Evolutionary conservation across 2,329 filamentous ascomycete genomes (phyloP).

Genomic region (Fusarium odoratissimum): DNA sequence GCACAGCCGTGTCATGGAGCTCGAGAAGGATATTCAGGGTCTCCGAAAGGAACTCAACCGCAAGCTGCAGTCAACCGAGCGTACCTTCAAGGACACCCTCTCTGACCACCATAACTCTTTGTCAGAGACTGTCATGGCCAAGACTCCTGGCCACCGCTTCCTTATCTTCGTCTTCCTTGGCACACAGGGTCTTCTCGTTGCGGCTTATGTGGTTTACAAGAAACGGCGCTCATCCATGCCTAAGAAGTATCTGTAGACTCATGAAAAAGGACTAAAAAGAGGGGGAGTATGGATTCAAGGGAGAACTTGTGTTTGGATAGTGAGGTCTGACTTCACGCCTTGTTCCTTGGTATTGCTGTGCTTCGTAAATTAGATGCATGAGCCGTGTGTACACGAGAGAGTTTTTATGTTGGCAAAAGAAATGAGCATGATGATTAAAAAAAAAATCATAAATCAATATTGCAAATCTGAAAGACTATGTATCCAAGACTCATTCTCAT

Average conservation of each 20-base stretch:
- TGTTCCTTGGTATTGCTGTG: constrained; percentile 14
- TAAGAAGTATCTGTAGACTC: constrained; percentile 86
- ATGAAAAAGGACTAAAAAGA: constrained; percentile 12
- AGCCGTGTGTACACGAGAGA: constrained; percentile 34
- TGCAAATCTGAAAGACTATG: neutral
- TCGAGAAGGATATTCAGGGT: constrained; percentile 69
- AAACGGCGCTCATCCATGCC: constrained; percentile 77
- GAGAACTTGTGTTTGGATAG: constrained; percentile 23
- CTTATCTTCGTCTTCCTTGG: constrained; percentile 78
- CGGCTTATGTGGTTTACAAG: constrained; percentile 82
- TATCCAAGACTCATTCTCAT: constrained; percentile 11
- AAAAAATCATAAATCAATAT: constrained; percentile 12
- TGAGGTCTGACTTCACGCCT: constrained; percentile 22
- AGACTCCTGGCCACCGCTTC: constrained; percentile 61
- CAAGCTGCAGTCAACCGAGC: constrained; percentile 64
- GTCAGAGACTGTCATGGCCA: constrained; percentile 60
- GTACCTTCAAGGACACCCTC: constrained; percentile 64
- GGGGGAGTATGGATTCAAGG: neutral
- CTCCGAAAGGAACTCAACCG: constrained; percentile 63
- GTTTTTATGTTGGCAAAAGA: constrained; percentile 24
- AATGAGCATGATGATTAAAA: constrained; percentile 40
- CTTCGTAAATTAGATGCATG: constrained; percentile 39
- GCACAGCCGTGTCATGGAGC: constrained; percentile 59
- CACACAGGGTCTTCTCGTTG: constrained; percentile 77
- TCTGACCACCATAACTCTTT: constrained; percentile 62